phyloP scores from a whole-genome alignment of 1,284 basidiomycete genomes.

The Neonothopanus nambi region DNA sequence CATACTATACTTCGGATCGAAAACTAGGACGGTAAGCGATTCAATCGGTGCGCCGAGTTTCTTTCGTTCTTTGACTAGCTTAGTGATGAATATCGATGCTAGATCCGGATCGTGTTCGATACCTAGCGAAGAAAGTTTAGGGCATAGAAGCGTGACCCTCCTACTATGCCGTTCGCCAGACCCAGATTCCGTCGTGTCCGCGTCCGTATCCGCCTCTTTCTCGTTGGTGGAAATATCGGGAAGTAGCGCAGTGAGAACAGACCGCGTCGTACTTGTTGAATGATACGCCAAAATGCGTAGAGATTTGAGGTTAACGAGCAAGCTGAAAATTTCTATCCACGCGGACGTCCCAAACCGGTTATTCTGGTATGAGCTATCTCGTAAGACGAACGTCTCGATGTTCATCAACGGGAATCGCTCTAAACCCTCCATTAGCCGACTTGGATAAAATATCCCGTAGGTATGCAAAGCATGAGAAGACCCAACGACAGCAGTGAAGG shows the following conservation, averaged over 20 bases:
- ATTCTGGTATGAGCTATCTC: conserved; percentile 8
- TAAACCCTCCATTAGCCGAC: not conserved
- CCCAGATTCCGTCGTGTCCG: not conserved
- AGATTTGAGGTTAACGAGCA: conserved; percentile 1
- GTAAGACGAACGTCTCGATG: conserved; percentile 4
- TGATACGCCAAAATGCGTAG: conserved; percentile 12
- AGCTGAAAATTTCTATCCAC: conserved; percentile 11
- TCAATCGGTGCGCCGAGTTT: conserved; percentile 8
- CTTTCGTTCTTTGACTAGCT: conserved; percentile 3
- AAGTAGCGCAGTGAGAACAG: conserved; percentile 10
- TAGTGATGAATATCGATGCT: conserved; percentile 7
- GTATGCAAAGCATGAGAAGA: conserved; percentile 7
- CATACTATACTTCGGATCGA: conserved; percentile 6
- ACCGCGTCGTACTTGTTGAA: conserved; percentile 8
- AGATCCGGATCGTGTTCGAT: conserved; percentile 12
- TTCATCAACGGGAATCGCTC: conserved; percentile 5
- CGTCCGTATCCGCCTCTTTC: not conserved
- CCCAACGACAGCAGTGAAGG: conserved; percentile 9
- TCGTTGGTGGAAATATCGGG: not conserved
- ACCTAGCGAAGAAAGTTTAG: conserved; percentile 3
- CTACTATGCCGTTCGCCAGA: not conserved
- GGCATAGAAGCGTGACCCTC: conserved; percentile 8
- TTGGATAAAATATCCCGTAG: conserved; percentile 7
- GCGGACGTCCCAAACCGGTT: conserved; percentile 5
- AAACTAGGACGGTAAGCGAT: conserved; percentile 4